Conservation (phyloP, 768 basidiomycete genomes). For the Peribolospora baueri region DNA sequence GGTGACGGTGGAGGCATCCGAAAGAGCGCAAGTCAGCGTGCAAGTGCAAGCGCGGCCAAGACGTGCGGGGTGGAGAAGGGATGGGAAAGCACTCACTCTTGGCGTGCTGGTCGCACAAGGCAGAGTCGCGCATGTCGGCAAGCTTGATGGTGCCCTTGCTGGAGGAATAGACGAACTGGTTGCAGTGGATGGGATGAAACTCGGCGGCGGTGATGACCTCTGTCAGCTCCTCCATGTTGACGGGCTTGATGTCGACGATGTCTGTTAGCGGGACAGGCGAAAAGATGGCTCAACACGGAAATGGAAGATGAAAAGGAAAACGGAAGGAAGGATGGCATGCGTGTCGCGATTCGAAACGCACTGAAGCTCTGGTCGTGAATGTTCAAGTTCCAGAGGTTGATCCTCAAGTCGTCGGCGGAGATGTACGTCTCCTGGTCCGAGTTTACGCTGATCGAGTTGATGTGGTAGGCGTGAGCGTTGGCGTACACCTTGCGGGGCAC, state of each 20-base stretch:
- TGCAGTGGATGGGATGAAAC: slow-evolving; percentile 93
- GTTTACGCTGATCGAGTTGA: slow-evolving; percentile 98
- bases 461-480: slow-evolving; percentile 98
- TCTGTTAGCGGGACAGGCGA: slow-evolving; percentile 28
- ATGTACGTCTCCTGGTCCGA: slow-evolving; percentile 99
- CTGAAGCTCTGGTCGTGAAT: slow-evolving; percentile 99
- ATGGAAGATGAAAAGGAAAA: background rate
- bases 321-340: background rate
- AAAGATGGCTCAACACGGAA: background rate
- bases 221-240: slow-evolving; percentile 98
- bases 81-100: slow-evolving; percentile 43
- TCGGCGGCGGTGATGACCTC: slow-evolving; percentile 99
- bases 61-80: background rate
- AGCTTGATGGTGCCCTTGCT: slow-evolving; percentile 99
- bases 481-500: slow-evolving; percentile 97
- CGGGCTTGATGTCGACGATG: slow-evolving; percentile 98
- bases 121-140: slow-evolving; percentile 96
- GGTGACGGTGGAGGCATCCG: background rate
- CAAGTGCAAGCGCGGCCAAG: background rate
- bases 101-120: slow-evolving; percentile 81
- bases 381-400: slow-evolving; percentile 96
- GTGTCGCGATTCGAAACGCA: slow-evolving; percentile 25
- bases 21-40: background rate
- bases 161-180: slow-evolving; percentile 97
- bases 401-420: slow-evolving; percentile 87